Percentiles rank a stretch among this genome's conserved stretches.
Conservation (phyloP, 2,329 filamentous ascomycete genomes). For the Fusarium sp. region DNA sequence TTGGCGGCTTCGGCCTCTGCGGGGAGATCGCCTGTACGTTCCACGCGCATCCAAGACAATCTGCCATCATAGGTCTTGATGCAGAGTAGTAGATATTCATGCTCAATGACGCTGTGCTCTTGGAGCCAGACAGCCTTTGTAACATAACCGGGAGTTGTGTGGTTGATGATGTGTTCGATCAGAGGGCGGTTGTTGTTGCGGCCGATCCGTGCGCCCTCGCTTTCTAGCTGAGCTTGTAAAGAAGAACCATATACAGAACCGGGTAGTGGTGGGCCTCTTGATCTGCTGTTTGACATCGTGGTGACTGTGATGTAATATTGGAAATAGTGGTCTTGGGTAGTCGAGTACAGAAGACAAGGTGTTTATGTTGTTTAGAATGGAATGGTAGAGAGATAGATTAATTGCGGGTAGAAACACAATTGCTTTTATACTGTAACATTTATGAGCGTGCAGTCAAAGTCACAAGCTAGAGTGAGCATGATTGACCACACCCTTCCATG, state of each 20-base stretch:
- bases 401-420: not conserved
- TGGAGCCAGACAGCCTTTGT: not conserved
- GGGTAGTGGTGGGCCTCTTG: not conserved
- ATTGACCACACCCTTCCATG: not conserved
- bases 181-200: not conserved
- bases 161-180: not conserved
- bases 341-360: not conserved
- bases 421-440: not conserved
- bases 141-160: not conserved
- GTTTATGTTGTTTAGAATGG: not conserved
- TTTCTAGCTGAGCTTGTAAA: not conserved
- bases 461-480: not conserved
- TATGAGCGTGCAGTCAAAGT: not conserved
- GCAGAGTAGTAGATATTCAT: not conserved
- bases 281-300: constrained; percentile 1
- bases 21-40: not conserved
- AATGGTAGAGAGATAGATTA: too few species aligned
- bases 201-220: not conserved
- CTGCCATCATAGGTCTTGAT: not conserved
- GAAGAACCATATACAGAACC: not conserved
- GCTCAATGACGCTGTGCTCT: not conserved
- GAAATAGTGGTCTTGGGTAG: too few species aligned
- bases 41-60: not conserved
- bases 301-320: not conserved
- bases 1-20: not conserved